Base-by-base conservation (phyloP, 179 eudicot genomes). In the Camellia oleifera region DNA sequence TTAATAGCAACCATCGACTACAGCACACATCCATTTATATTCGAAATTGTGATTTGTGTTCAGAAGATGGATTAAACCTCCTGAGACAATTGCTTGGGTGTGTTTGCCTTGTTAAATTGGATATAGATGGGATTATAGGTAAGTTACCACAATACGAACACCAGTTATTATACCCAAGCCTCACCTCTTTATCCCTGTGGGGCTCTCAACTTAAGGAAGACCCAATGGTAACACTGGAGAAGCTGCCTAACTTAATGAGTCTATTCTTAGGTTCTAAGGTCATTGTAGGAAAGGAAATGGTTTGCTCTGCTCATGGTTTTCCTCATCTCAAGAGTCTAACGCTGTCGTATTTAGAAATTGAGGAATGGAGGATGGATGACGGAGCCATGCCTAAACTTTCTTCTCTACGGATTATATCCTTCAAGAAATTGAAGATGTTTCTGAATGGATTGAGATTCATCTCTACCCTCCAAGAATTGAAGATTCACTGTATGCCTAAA, bases 1-100 rank as follows among this genome's bases (percentile, higher is more conserved):
- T n/a, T n/a, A n/a, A n/a, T n/a, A n/a, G 74, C 84, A 70, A 84
- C 86, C 54, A 79, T 88, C 68, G 91, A 88, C 58, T 62, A 23
- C 66, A n/a, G 26, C 23, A 62, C 20, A 17, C 66, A 17, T 17
- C 20, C 4, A 3, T 64, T 64, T 7, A 0, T 0, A 64, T 64
- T 20, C 4, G 10, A 0, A 5, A 7, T 0, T 20, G 7, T 11
- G 9, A 5, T 4, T 64, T 64, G 7, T 20, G 68, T 64, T 20
- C 68, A 0, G 68, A 64, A 9, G 58, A 54, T 4, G 67, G 6
- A 3, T 12, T 20, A 64, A 23, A 11, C 23, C 40, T 64, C 5
- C 23, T 64, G 40, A 64, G 42, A 64, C 20, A 64, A 18, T 4
- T 64, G 10, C 23, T 64, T 17, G 11, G 11, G 68, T 5, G 4